phyloP scores from a whole-genome alignment of 768 basidiomycete species.

The Coprinopsis strossmayeri region DNA sequence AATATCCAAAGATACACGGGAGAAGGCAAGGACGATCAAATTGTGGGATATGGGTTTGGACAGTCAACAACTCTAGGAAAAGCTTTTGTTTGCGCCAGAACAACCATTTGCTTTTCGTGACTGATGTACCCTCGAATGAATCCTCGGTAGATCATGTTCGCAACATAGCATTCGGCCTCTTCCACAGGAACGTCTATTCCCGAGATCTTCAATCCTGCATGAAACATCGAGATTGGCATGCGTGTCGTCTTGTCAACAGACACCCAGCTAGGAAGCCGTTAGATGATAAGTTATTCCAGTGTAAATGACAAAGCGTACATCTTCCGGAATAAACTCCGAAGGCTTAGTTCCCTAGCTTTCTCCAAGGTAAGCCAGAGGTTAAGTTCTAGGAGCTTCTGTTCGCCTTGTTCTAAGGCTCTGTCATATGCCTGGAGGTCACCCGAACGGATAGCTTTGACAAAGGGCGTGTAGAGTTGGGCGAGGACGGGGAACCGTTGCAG shows the following conservation, averaged over 20 bases:
- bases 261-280: slow-evolving; percentile 70
- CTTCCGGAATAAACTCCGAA: slow-evolving; percentile 74
- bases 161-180: slow-evolving; percentile 90
- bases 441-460: slow-evolving; percentile 67
- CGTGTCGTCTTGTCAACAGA: slow-evolving; percentile 65
- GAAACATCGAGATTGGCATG: slow-evolving; percentile 78
- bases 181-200: slow-evolving; percentile 65
- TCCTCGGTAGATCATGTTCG: slow-evolving; percentile 92
- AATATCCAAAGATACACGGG: not conserved
- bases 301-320: slow-evolving; percentile 42
- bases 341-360: slow-evolving; percentile 79
- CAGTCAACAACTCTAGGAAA: slow-evolving; percentile 74
- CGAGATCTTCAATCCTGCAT: slow-evolving; percentile 63
- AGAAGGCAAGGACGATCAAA: slow-evolving; percentile 13
- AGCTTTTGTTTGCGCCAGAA: slow-evolving; percentile 70
- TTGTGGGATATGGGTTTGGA: slow-evolving; percentile 42
- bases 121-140: slow-evolving; percentile 95
- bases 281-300: not conserved
- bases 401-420: slow-evolving; percentile 60
- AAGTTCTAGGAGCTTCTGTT: slow-evolving; percentile 73
- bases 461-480: slow-evolving; percentile 68
- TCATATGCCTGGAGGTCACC: slow-evolving; percentile 85
- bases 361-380: slow-evolving; percentile 86
- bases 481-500: slow-evolving; percentile 70
- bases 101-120: slow-evolving; percentile 92